phyloP scores from a whole-genome alignment of 2,329 filamentous ascomycete species.

The Fusarium irregulare region DNA sequence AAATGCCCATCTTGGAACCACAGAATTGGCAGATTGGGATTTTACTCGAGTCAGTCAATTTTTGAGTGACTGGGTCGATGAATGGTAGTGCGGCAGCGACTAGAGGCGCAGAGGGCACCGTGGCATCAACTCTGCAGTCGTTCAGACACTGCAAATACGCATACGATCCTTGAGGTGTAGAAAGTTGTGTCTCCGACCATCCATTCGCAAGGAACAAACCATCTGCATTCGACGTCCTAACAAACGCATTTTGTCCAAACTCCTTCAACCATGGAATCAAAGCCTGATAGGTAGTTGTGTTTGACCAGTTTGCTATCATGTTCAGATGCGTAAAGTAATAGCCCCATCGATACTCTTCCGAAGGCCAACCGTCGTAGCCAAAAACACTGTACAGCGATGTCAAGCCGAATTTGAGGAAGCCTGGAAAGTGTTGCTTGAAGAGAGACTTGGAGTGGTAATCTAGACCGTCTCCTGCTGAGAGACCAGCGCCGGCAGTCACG shows the following conservation, averaged over 20 bases:
- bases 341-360: constrained; percentile 41
- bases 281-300: constrained; percentile 22
- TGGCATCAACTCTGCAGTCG: constrained; percentile 32
- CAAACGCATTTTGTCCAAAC: constrained; percentile 29
- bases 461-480: constrained; percentile 38
- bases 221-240: constrained; percentile 26
- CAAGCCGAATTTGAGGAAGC: constrained; percentile 26
- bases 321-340: constrained; percentile 43
- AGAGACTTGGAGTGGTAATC: constrained; percentile 37
- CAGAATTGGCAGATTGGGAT: constrained; percentile 34
- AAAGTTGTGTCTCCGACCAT: constrained; percentile 2
- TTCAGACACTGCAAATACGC: constrained; percentile 32
- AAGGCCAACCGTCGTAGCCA: constrained; percentile 30
- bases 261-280: constrained; percentile 14
- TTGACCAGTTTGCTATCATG: constrained; percentile 38
- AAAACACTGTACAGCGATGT: constrained; percentile 38
- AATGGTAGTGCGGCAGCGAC: constrained; percentile 8
- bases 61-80: constrained; percentile 30
- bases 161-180: constrained; percentile 6
- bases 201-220: background rate
- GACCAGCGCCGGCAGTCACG: constrained; percentile 37
- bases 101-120: constrained; percentile 18
- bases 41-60: constrained; percentile 20
- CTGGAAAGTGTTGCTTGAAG: constrained; percentile 31
- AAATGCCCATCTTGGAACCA: constrained; percentile 38